phyloP scores from a whole-genome alignment of 1,284 basidiomycete species.

The Heterobasidion irregulare region DNA sequence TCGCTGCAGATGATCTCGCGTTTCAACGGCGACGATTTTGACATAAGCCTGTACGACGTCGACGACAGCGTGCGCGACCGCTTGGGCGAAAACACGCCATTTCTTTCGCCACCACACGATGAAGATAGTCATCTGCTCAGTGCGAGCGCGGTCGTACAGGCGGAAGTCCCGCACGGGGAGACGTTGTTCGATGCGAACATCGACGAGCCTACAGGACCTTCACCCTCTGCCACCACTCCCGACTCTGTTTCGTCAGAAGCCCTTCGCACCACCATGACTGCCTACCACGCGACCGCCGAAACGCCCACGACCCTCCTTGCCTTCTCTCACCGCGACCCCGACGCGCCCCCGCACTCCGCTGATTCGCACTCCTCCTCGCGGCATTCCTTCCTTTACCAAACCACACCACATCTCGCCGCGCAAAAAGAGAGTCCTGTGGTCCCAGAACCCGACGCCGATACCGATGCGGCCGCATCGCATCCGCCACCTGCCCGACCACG shows the following conservation, averaged over 20 bases:
- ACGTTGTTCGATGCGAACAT: neutral
- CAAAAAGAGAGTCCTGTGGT: neutral
- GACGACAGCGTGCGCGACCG: constrained; percentile 31
- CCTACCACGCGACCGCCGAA: constrained; percentile 32
- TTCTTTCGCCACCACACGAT: neutral
- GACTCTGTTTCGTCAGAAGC: neutral
- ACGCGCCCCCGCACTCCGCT: neutral
- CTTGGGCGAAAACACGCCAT: neutral
- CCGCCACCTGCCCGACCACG: too few species aligned
- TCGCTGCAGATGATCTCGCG: constrained; percentile 76
- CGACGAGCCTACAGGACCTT: neutral
- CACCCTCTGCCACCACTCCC: neutral
- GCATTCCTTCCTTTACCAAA: neutral
- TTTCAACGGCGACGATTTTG: constrained; percentile 72
- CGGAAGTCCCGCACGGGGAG: neutral
- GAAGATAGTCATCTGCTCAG: neutral
- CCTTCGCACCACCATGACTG: constrained; percentile 4
- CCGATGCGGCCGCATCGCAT: too few species aligned
- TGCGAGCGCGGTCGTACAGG: too few species aligned
- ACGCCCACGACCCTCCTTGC: constrained; percentile 28
- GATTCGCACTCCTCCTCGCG: neutral
- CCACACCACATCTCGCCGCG: neutral
- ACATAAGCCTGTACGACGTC: constrained; percentile 67
- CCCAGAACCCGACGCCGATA: neutral
- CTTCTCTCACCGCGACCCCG: constrained; percentile 26